Percentiles rank a stretch among this genome's conserved stretches.
These are phyloP conservation scores for Phytopythium boreale DNA, from an alignment of 352 stramenopile species.

Conservation along the genomic window DNA sequence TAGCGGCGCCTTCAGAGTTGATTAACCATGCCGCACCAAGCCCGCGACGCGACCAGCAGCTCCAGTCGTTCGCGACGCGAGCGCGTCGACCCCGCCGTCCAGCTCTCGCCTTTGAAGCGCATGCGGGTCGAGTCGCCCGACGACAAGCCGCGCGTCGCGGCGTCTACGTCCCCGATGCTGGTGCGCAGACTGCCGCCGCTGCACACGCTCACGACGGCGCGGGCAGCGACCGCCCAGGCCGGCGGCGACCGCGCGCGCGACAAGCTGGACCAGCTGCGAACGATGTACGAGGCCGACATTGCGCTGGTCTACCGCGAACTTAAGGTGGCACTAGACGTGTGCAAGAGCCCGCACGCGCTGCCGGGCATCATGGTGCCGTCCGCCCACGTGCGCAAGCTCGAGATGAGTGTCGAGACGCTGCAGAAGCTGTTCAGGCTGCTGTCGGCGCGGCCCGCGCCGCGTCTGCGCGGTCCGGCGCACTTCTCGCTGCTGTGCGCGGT, in stretches of 20 bases:
- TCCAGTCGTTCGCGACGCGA: background rate
- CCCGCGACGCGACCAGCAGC: background rate
- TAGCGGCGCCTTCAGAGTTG: background rate
- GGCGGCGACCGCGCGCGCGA: constrained; percentile 3
- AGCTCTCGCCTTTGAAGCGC: background rate
- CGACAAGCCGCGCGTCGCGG: background rate
- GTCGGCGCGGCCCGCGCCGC: constrained; percentile 16
- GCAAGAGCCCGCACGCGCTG: constrained; percentile 14
- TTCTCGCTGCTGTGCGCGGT: constrained; percentile 24
- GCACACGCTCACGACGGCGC: background rate
- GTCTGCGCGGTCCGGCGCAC: constrained; percentile 20
- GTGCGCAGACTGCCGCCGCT: constrained; percentile 15
- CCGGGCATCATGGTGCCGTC: constrained; percentile 13
- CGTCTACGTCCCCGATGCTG: background rate
- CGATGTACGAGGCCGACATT: constrained; percentile 25
- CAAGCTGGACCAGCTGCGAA: constrained; percentile 25
- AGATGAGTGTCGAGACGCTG: constrained; percentile 33
- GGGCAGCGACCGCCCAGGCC: background rate
- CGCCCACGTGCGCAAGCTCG: constrained; percentile 25
- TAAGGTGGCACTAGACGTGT: constrained; percentile 23
- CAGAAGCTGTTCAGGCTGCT: constrained; percentile 29
- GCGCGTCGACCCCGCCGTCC: background rate
- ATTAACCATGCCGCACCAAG: background rate
- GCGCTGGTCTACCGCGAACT: constrained; percentile 31
- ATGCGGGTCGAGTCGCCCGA: background rate